A percentile compares a stretch with the other conserved stretches of the same genome.
Conservation (phyloP, 768 basidiomycete genomes). For the Termitomyces sp. region DNA sequence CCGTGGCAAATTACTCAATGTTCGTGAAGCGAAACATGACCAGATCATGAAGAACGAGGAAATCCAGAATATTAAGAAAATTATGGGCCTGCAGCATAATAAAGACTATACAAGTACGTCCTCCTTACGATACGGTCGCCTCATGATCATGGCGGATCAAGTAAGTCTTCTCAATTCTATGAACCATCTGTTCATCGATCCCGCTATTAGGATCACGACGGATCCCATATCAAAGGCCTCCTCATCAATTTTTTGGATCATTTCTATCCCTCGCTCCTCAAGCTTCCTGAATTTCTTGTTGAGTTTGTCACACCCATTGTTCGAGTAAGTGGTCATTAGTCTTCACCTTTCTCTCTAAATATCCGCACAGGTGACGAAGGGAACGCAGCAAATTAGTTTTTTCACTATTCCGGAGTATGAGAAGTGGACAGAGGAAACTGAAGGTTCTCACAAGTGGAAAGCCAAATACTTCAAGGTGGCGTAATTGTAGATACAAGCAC, state of each 20-base stretch:
- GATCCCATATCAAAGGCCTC: constrained; percentile 99
- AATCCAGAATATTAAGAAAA: constrained; percentile 96
- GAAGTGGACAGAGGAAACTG: constrained; percentile 79
- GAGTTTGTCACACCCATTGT: constrained; percentile 99
- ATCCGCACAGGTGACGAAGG: constrained; percentile 60
- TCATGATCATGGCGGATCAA: constrained; percentile 99
- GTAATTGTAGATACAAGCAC: neutral
- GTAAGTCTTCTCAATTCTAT: constrained; percentile 32
- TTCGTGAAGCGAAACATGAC: constrained; percentile 93
- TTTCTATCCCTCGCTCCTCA: constrained; percentile 92
- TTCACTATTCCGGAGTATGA: constrained; percentile 98
- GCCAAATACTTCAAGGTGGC: constrained; percentile 96
- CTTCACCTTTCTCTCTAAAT: neutral
- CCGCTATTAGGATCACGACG: constrained; percentile 85
- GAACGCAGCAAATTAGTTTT: constrained; percentile 76
- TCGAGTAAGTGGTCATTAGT: constrained; percentile 47
- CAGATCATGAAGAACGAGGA: constrained; percentile 99
- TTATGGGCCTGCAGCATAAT: constrained; percentile 92
- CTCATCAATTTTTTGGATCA: constrained; percentile 97
- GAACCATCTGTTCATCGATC: neutral
- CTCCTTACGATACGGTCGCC: constrained; percentile 82
- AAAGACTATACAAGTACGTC: constrained; percentile 71
- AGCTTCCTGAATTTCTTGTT: constrained; percentile 86
- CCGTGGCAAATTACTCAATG: constrained; percentile 94
- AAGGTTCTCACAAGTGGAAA: constrained; percentile 76